Evolutionary conservation across 2,329 filamentous ascomycete species (phyloP).

Genomic region (Penicillium occitanis): DNA sequence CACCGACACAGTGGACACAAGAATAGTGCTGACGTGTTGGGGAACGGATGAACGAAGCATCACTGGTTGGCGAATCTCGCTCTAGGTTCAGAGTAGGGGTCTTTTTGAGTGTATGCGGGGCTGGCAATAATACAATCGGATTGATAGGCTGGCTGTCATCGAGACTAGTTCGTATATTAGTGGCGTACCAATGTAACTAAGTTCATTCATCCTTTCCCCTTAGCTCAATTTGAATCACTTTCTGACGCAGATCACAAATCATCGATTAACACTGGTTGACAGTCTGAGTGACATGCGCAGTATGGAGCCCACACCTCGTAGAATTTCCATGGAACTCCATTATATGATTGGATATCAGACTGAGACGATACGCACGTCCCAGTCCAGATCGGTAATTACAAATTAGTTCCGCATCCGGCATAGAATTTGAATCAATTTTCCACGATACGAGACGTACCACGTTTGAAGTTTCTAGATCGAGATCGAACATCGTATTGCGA

Average conservation of each 20-base stretch:
- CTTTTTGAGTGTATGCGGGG: background rate
- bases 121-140: background rate
- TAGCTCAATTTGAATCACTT: background rate
- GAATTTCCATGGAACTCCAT: background rate
- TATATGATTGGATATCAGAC: background rate
- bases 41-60: background rate
- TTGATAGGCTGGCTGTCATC: background rate
- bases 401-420: background rate
- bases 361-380: background rate
- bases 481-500: background rate
- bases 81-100: background rate
- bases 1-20: background rate
- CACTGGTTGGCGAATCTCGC: background rate
- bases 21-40: background rate
- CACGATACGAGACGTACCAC: slow-evolving; percentile 1
- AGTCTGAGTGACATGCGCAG: background rate
- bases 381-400: background rate
- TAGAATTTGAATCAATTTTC: background rate
- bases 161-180: background rate
- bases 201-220: background rate
- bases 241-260: background rate
- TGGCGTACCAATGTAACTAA: background rate
- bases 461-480: slow-evolving; percentile 1
- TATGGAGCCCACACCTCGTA: background rate
- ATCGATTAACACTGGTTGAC: background rate